A percentile compares a stretch with the other conserved stretches of the same genome.
These are phyloP conservation scores for Lyophyllum atratum DNA, from an alignment of 768 basidiomycete species.

Conservation along the genomic window DNA sequence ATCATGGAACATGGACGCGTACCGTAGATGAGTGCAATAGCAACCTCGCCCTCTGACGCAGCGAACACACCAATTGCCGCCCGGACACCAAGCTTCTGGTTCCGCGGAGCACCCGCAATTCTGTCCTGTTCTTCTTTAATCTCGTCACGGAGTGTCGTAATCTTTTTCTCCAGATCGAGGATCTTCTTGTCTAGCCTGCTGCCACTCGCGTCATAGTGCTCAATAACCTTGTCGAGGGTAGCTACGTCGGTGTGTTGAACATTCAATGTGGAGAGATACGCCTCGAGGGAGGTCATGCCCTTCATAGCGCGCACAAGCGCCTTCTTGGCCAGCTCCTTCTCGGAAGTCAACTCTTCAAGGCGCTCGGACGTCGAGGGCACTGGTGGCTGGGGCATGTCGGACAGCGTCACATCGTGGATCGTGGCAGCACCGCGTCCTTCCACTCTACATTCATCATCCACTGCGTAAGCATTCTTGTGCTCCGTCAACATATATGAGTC, in stretches of 20 bases:
- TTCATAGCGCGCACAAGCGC: slow-evolving; percentile 25
- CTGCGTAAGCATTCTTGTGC: neutral
- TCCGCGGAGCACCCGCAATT: slow-evolving; percentile 8
- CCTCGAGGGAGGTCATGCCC: slow-evolving; percentile 22
- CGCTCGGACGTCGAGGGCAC: slow-evolving; percentile 20
- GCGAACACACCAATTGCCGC: slow-evolving; percentile 28
- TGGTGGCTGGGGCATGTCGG: slow-evolving; percentile 12
- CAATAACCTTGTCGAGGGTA: slow-evolving; percentile 18
- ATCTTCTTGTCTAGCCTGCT: slow-evolving; percentile 28
- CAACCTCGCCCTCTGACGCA: slow-evolving; percentile 25
- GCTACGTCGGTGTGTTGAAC: slow-evolving; percentile 23
- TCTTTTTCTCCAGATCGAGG: slow-evolving; percentile 19
- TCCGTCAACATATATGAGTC: neutral
- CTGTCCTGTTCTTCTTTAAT: slow-evolving; percentile 21
- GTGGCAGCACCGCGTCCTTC: slow-evolving; percentile 34
- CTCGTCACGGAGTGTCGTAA: slow-evolving; percentile 15
- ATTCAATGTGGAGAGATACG: slow-evolving; percentile 27
- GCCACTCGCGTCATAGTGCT: slow-evolving; percentile 24
- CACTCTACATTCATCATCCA: slow-evolving; percentile 22
- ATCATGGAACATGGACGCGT: neutral
- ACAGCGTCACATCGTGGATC: slow-evolving; percentile 37
- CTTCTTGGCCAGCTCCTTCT: slow-evolving; percentile 18
- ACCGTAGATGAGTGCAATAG: slow-evolving; percentile 36
- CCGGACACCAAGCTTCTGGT: slow-evolving; percentile 16
- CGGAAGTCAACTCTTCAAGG: slow-evolving; percentile 19